A percentile compares a stretch with the other conserved stretches of the same genome.
phyloP scores from a whole-genome alignment of 345 rosid species.

The Diplotaxis tenuifolia region DNA sequence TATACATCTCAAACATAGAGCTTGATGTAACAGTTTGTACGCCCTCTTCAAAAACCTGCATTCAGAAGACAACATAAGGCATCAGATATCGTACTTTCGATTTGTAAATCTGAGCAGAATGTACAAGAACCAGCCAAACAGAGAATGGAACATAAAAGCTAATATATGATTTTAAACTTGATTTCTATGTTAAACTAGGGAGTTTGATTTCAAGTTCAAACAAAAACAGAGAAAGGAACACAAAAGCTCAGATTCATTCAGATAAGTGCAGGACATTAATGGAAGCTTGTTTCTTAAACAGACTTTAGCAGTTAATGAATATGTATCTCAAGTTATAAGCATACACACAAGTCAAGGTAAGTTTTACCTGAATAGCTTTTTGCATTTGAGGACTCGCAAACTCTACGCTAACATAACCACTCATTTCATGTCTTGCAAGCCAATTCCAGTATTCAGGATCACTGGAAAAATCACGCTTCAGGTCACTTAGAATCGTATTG shows the following conservation, averaged over 20 bases:
- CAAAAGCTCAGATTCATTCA: background rate
- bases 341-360: background rate
- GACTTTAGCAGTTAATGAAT: background rate
- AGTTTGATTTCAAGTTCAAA: background rate
- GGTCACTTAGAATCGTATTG: conserved; percentile 59
- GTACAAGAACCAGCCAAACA: too few species aligned
- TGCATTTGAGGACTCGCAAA: conserved; percentile 39
- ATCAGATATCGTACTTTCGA: conserved; percentile 6
- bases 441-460: conserved; percentile 84
- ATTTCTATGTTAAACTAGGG: too few species aligned
- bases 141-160: too few species aligned
- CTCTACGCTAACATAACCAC: conserved; percentile 34
- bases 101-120: background rate
- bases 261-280: background rate
- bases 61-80: background rate
- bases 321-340: background rate
- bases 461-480: conserved; percentile 67
- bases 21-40: conserved; percentile 54
- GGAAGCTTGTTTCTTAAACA: background rate
- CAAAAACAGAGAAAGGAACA: background rate
- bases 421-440: conserved; percentile 76
- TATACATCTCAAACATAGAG: conserved; percentile 54
- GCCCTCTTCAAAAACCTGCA: conserved; percentile 80
- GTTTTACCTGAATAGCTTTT: conserved; percentile 66
- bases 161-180: too few species aligned